phyloP scores from a whole-genome alignment of 2,329 filamentous ascomycete genomes.

The Pseudocercospora fijiensis region DNA sequence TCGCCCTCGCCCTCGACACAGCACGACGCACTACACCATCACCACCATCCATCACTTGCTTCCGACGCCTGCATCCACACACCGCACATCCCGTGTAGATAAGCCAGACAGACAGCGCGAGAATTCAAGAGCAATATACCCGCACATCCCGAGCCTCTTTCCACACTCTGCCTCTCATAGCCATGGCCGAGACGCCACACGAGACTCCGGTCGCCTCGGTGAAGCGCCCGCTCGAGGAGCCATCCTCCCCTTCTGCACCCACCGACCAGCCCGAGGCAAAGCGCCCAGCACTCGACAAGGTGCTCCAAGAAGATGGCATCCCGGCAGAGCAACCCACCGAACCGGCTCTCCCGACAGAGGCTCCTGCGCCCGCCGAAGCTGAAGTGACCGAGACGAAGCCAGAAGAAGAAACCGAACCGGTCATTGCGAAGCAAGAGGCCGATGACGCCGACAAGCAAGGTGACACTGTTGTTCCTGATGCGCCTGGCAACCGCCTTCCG shows the following conservation, averaged over 20 bases:
- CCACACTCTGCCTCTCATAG: not conserved
- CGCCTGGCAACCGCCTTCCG: slow-evolving; percentile 50
- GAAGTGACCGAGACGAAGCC: slow-evolving; percentile 27
- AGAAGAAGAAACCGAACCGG: slow-evolving; percentile 44
- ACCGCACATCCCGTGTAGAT: slow-evolving; percentile 8
- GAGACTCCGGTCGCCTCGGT: slow-evolving; percentile 59
- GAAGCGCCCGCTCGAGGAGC: slow-evolving; percentile 95
- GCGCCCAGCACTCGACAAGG: slow-evolving; percentile 91
- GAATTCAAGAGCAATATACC: not conserved
- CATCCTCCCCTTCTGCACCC: slow-evolving; percentile 87
- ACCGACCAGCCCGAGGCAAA: slow-evolving; percentile 96
- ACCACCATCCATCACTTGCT: slow-evolving; percentile 6
- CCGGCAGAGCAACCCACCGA: slow-evolving; percentile 29
- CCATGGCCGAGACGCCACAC: slow-evolving; percentile 42
- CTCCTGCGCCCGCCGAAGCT: slow-evolving; percentile 21
- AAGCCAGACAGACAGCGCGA: slow-evolving; percentile 3
- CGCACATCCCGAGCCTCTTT: not conserved
- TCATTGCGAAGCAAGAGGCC: slow-evolving; percentile 48
- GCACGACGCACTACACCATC: not conserved
- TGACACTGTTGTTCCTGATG: slow-evolving; percentile 68
- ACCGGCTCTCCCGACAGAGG: slow-evolving; percentile 37
- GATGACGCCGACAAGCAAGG: slow-evolving; percentile 55
- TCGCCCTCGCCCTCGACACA: not conserved
- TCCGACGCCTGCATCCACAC: slow-evolving; percentile 9
- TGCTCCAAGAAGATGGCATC: slow-evolving; percentile 64